A percentile compares a stretch with the other conserved stretches of the same genome.
phyloP scores from a whole-genome alignment of 495 filamentous ascomycete genomes.

The Xylaria venustula region DNA sequence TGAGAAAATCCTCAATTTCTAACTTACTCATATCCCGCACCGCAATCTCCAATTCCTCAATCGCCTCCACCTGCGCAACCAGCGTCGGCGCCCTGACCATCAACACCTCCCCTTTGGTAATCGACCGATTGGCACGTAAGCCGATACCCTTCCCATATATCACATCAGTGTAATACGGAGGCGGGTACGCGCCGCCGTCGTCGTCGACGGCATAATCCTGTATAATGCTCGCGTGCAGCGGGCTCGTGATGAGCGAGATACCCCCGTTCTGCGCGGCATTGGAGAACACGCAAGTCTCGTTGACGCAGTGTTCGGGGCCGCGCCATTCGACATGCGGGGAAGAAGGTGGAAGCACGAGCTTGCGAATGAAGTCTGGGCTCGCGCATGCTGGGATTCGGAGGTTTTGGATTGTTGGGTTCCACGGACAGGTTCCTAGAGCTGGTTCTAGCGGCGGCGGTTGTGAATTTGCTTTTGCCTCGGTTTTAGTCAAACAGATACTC shows the following conservation, averaged over 20 bases:
- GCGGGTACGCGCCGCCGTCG: constrained; percentile 4
- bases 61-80: constrained; percentile 28
- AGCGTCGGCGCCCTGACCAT: constrained; percentile 33
- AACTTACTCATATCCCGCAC: constrained; percentile 8
- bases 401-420: neutral
- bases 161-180: constrained; percentile 27
- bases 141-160: constrained; percentile 41
- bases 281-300: constrained; percentile 35
- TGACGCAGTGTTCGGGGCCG: constrained; percentile 36
- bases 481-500: neutral
- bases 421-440: neutral
- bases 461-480: neutral
- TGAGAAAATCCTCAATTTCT: no score
- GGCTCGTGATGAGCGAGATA: constrained; percentile 32
- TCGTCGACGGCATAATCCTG: constrained; percentile 17
- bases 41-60: constrained; percentile 22
- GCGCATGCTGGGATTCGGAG: constrained; percentile 3
- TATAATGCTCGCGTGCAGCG: constrained; percentile 25
- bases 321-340: constrained; percentile 21
- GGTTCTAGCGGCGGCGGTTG: neutral
- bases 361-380: constrained; percentile 4
- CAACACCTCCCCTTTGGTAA: constrained; percentile 38
- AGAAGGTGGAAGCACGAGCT: neutral
- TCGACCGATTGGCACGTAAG: constrained; percentile 37
- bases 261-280: constrained; percentile 28